phyloP scores from a whole-genome alignment of 352 stramenopile genomes.

The Phytopythium kandeliae region DNA sequence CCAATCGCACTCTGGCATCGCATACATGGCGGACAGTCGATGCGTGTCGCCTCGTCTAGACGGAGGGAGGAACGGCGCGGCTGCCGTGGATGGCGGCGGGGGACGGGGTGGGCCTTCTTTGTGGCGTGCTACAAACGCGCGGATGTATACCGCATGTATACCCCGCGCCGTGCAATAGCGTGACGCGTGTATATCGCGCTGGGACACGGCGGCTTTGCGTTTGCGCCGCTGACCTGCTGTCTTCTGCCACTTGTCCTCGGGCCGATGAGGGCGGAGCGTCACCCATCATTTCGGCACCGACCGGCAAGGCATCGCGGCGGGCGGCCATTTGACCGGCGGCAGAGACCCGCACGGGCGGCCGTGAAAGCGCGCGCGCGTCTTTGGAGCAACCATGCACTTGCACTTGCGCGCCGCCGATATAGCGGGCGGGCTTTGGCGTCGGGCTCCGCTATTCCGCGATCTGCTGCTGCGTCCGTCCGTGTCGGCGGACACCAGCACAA shows the following conservation, averaged over 20 bases:
- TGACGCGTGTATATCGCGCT: too few relatives aligned
- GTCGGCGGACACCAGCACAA: too few relatives aligned
- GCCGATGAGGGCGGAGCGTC: neutral
- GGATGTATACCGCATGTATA: neutral
- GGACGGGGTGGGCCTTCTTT: constrained; percentile 8
- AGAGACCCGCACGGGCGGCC: neutral
- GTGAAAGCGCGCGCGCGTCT: neutral
- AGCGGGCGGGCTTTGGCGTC: too few relatives aligned
- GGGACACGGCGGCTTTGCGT: neutral
- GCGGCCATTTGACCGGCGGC: neutral
- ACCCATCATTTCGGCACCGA: constrained; percentile 3
- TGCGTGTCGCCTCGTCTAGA: too few relatives aligned
- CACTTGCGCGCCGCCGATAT: too few relatives aligned
- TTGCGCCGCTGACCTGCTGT: constrained; percentile 2
- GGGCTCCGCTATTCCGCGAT: neutral
- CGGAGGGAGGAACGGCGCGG: too few relatives aligned
- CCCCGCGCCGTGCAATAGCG: too few relatives aligned
- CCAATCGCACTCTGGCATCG: too few relatives aligned
- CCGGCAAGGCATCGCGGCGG: too few relatives aligned
- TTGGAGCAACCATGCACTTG: neutral
- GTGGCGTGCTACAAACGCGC: constrained; percentile 7
- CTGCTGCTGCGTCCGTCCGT: too few relatives aligned
- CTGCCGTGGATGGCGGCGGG: too few relatives aligned
- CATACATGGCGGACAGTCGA: too few relatives aligned
- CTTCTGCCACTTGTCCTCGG: neutral